A percentile compares a stretch with the other conserved stretches of the same genome.
These are phyloP conservation scores for Byssothecium circinans DNA, from an alignment of 2,329 filamentous ascomycete genomes.

Conservation along the genomic window DNA sequence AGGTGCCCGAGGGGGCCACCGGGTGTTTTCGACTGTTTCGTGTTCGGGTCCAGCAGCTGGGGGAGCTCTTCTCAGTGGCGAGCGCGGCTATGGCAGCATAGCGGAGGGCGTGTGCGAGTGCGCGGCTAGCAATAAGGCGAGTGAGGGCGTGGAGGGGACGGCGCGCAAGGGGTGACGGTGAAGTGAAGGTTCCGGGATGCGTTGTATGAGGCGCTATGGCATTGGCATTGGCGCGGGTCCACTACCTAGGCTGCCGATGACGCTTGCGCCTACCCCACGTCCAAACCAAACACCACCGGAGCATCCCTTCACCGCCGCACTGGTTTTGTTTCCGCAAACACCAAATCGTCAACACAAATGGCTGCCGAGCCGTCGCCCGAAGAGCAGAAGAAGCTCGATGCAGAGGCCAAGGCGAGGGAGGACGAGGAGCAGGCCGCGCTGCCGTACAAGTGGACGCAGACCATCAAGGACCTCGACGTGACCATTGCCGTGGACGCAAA, in stretches of 20 bases:
- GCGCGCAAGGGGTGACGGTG: slow-evolving; percentile 18
- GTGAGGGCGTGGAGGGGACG: slow-evolving; percentile 18
- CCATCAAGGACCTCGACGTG: slow-evolving; percentile 84
- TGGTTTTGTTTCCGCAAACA: slow-evolving; percentile 7
- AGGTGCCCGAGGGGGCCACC: slow-evolving; percentile 17
- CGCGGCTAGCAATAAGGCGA: slow-evolving; percentile 10
- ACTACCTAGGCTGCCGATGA: slow-evolving; percentile 3
- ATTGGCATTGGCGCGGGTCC: neutral
- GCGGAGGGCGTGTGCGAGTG: slow-evolving; percentile 6
- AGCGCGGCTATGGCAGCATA: slow-evolving; percentile 32
- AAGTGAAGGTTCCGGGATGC: slow-evolving; percentile 4
- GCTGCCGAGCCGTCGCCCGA: slow-evolving; percentile 53
- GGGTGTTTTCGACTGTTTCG: slow-evolving; percentile 12
- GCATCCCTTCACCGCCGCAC: neutral
- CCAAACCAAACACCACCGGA: too few species aligned
- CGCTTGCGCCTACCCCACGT: neutral
- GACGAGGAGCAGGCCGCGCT: slow-evolving; percentile 84
- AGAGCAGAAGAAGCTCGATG: slow-evolving; percentile 59
- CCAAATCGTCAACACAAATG: slow-evolving; percentile 25
- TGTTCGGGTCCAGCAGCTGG: slow-evolving; percentile 14
- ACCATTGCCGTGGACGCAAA: slow-evolving; percentile 77
- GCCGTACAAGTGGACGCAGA: slow-evolving; percentile 97
- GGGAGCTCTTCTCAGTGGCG: slow-evolving; percentile 4
- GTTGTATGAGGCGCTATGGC: slow-evolving; percentile 5
- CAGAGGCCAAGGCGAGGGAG: slow-evolving; percentile 69